Base-by-base conservation (phyloP, 2,329 filamentous ascomycete species). In the Verticillium tricorpus region DNA sequence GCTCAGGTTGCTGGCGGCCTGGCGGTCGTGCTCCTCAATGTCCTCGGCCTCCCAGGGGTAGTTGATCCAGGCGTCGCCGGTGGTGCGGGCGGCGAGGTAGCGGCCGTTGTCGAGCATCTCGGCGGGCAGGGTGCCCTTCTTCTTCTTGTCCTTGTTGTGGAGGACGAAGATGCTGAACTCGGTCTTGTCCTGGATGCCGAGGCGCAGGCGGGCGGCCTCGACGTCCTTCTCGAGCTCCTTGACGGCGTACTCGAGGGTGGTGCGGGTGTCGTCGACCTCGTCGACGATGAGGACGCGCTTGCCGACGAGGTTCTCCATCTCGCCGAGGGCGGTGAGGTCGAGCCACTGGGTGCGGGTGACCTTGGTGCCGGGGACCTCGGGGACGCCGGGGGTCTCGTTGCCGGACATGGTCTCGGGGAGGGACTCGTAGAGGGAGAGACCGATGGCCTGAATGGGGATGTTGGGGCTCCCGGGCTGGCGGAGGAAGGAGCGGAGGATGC, bases 281-380 rank as follows among this genome's bases (percentile, higher is more conserved):
- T 97, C 93, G 37, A 97, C 93, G 66, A 97, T 96, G 67, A 97
- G 82, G 64, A 97, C 88, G 75, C 91, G 91, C 85, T 96, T 96
- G 78, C 92, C 92, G 66, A 96, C 89, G 72, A 97, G 81, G 78
- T 93, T 93, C 73, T 88, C 85, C 89, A 96, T 95, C 77, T 93
- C 88, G 67, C 85, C 83, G 56, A 97, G 85, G 57, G 89, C 89
- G 67, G 85, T 91, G 64, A 99, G 82, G 77, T 99, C 95, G 62
- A 99, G 88, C 95, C 95, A 99, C 85, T 99, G 95, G 45, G 95
- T 98, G 69, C 95, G 91, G 52, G 92, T 98, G 69, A 99, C 95
- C 80, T 96, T 95, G 67, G 92, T 97, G 68, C 94, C 94, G 54
- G 90, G 89, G 66, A 84, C 80, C 79, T 99, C 95, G 71, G 92